These are phyloP conservation scores for Umbilicus rupestris DNA, from an alignment of 164 flowering plant species.

Conservation along the genomic window DNA sequence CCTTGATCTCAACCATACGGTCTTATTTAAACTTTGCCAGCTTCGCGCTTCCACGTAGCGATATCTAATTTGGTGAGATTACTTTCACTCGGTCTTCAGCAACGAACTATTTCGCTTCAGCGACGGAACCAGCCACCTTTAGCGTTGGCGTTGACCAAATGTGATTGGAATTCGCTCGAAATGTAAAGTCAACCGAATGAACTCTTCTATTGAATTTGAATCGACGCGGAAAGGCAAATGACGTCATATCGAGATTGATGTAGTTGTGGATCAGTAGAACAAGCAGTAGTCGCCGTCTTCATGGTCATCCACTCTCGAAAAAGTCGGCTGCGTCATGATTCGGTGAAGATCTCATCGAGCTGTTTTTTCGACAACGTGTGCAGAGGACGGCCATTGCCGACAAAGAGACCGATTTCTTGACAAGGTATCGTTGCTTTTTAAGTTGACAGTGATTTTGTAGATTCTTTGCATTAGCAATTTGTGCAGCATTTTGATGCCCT, in stretches of 20 bases:
- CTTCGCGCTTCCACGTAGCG: no score
- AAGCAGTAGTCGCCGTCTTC: constrained; percentile 14
- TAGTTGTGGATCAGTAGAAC: constrained; percentile 10
- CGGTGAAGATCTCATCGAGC: constrained; percentile 7
- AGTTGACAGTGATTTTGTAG: neutral
- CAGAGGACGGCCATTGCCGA: neutral
- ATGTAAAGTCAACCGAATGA: constrained; percentile 21
- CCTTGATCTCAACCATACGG: no score
- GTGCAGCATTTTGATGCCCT: neutral
- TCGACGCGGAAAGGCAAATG: constrained; percentile 34
- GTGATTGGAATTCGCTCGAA: constrained; percentile 40
- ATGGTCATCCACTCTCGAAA: constrained; percentile 5
- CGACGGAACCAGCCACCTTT: no score
- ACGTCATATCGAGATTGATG: constrained; percentile 29
- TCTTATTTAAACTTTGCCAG: no score
- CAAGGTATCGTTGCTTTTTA: neutral
- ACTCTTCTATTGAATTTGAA: constrained; percentile 37
- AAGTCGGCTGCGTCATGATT: constrained; percentile 6
- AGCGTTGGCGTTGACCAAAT: constrained; percentile 25
- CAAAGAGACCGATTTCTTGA: no score
- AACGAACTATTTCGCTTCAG: no score
- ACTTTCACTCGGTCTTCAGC: no score
- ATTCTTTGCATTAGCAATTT: neutral
- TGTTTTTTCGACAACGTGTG: constrained; percentile 3
- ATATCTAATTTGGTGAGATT: no score